Conservation (phyloP, 2,329 filamentous ascomycete species). For the Daldinia sp. region DNA sequence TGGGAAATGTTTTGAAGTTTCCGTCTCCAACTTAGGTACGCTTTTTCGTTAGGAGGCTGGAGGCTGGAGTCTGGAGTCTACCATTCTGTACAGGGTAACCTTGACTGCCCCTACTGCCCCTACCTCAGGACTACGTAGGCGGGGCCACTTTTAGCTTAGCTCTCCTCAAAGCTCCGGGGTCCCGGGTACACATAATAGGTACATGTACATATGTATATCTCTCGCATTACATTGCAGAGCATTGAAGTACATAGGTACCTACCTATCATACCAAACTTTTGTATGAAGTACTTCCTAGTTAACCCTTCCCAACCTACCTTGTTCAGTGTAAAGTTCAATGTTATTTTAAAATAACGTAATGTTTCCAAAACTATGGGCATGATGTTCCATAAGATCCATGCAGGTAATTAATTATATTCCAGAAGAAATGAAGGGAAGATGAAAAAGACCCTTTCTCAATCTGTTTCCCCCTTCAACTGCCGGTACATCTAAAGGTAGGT, state of each 20-base stretch:
- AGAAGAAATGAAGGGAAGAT: background rate
- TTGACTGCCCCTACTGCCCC: background rate
- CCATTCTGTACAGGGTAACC: slow-evolving; percentile 20
- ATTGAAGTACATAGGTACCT: too few species aligned
- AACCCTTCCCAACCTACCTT: too few species aligned
- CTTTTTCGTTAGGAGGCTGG: slow-evolving; percentile 33
- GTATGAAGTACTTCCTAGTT: too few species aligned
- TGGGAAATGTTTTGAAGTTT: slow-evolving; percentile 33
- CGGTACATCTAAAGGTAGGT: background rate
- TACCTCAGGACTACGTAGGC: slow-evolving; percentile 23
- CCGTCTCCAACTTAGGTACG: slow-evolving; percentile 31
- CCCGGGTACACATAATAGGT: slow-evolving; percentile 23
- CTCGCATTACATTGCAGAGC: background rate
- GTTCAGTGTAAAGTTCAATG: too few species aligned
- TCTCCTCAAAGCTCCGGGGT: slow-evolving; percentile 31
- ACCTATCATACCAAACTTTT: too few species aligned
- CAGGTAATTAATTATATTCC: background rate
- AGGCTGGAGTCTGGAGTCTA: slow-evolving; percentile 31
- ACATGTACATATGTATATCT: background rate
- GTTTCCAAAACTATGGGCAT: too few species aligned
- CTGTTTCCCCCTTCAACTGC: background rate
- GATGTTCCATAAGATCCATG: background rate
- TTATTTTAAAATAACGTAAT: too few species aligned
- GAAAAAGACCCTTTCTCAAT: background rate
- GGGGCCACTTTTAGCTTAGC: slow-evolving; percentile 32